A percentile compares a stretch with the other conserved stretches of the same genome.
Evolutionary conservation across 1,139 yeast genomes (phyloP).

Genomic region (Zygosaccharomyces sapae): DNA sequence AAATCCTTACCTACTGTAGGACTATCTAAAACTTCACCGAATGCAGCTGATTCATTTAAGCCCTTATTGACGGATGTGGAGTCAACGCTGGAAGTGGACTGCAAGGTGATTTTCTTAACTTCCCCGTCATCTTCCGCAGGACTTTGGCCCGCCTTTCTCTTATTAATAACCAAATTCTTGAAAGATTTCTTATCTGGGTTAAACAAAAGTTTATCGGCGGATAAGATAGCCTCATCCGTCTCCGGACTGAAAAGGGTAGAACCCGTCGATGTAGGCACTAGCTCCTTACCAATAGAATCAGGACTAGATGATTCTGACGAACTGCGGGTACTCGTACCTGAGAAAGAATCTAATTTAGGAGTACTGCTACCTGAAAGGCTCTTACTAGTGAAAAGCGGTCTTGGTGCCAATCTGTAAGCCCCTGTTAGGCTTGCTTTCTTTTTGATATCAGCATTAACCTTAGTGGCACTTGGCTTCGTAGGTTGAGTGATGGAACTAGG

Average conservation of each 20-base stretch:
- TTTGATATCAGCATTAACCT: slow-evolving; percentile 46
- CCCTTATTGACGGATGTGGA: slow-evolving; percentile 3
- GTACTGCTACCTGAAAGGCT: slow-evolving; percentile 10
- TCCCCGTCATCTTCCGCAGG: slow-evolving; percentile 11
- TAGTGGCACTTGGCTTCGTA: slow-evolving; percentile 43
- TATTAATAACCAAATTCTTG: slow-evolving; percentile 26
- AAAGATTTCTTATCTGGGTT: slow-evolving; percentile 31
- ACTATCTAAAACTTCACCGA: slow-evolving; percentile 15
- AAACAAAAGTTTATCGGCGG: slow-evolving; percentile 25
- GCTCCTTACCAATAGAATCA: slow-evolving; percentile 19
- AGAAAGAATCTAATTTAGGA: slow-evolving; percentile 9
- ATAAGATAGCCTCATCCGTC: slow-evolving; percentile 18
- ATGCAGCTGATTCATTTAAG: slow-evolving; percentile 9
- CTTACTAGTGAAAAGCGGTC: slow-evolving; percentile 35
- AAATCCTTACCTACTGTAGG: slow-evolving; percentile 32
- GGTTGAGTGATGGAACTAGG: slow-evolving; percentile 47
- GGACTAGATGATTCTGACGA: slow-evolving; percentile 16
- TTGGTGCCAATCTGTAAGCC: slow-evolving; percentile 54
- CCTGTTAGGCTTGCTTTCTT: slow-evolving; percentile 57
- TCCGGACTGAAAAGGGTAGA: slow-evolving; percentile 14
- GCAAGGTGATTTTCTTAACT: slow-evolving; percentile 20
- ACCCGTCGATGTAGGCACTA: slow-evolving; percentile 14
- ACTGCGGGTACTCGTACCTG: slow-evolving; percentile 7
- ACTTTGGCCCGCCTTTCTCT: slow-evolving; percentile 26
- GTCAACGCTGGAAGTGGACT: slow-evolving; percentile 10